Evolutionary conservation across 78 protist species (phyloP), one percentile per base, ranked within the genome.

Genomic region (Bodo saltans): DNA sequence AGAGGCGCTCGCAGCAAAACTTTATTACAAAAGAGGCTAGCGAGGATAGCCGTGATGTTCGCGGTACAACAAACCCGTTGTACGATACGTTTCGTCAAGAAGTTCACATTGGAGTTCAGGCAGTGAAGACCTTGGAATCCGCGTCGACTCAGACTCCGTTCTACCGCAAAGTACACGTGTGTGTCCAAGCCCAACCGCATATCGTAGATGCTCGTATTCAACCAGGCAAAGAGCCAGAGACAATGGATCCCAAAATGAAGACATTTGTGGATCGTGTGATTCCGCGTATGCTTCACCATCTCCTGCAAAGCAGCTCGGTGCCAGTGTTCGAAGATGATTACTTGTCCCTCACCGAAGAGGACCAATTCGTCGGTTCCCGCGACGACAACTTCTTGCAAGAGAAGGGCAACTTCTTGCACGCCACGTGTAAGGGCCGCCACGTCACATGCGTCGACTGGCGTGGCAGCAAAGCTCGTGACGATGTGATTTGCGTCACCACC

Each of bases 361-460:
- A 79, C 52, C 21, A 70, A 1, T 79, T 68, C 74, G 34, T 53
- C 11, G 81, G 81, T 8, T 4, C 30, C 30, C 73, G 79, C 33
- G 68, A 30, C 30, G 79, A 52, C 26, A 37, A 8, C 42, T 29
- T 12, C 34, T 12, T 53, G 79, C 34, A 12, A 26, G 79, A 74
- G 79, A 23, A 23, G 53, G 38, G 35, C n/a, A 37, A n/a, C 60
- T 42, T 23, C 42, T 37, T 30, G 39, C 81, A 74, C 42, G 11
- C 68, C 37, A 8, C 11, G 34, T 38, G 74, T n/a, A 75, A 71
- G 25, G 67, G 70, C 74, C 83, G 34, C 34, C 21, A 12, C 41
- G 37, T 83, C 40, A 74, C 78, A 3, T 60, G 67, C n/a, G 37
- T 83, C 37, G 74, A 83, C 68, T 83, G 86, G 86, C 75, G 70